A percentile compares a stretch with the other conserved stretches of the same genome.
phyloP scores from a whole-genome alignment of 306 rosid species.

The Urtica urens region DNA sequence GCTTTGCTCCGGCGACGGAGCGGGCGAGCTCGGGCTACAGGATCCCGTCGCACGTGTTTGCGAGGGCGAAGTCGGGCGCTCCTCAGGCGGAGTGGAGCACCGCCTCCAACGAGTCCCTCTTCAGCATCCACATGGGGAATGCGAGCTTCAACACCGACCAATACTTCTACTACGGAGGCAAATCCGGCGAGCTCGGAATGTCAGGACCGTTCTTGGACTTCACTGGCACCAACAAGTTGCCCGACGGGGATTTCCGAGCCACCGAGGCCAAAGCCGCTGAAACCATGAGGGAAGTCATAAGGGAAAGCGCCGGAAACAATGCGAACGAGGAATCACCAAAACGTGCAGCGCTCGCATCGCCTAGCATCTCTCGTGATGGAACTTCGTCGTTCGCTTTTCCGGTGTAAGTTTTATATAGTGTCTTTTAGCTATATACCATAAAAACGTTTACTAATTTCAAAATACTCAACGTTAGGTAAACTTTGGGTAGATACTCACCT shows the following conservation, averaged over 20 bases:
- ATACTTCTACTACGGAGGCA: conserved; percentile 17
- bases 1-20: conserved; percentile 46
- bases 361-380: conserved; percentile 30
- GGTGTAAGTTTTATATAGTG: conserved; percentile 30
- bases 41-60: conserved; percentile 68
- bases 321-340: conserved; percentile 6
- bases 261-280: conserved; percentile 58
- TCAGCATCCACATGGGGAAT: conserved; percentile 83
- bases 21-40: conserved; percentile 30
- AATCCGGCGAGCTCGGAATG: conserved; percentile 40
- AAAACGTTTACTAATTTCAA: no score
- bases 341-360: not conserved
- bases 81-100: conserved; percentile 76
- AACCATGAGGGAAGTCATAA: conserved; percentile 67
- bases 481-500: no score
- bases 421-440: no score
- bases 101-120: conserved; percentile 69
- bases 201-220: conserved; percentile 17
- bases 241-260: conserved; percentile 13
- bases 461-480: no score
- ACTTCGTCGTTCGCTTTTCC: conserved; percentile 61
- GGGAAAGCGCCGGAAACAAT: conserved; percentile 32
- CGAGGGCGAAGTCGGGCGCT: conserved; percentile 35
- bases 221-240: conserved; percentile 15
- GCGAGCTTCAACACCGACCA: conserved; percentile 68